Percentiles rank a stretch among this genome's conserved stretches.
phyloP scores from a whole-genome alignment of 371 early-diverging fungal genomes.

The Entomophthora muscae region DNA sequence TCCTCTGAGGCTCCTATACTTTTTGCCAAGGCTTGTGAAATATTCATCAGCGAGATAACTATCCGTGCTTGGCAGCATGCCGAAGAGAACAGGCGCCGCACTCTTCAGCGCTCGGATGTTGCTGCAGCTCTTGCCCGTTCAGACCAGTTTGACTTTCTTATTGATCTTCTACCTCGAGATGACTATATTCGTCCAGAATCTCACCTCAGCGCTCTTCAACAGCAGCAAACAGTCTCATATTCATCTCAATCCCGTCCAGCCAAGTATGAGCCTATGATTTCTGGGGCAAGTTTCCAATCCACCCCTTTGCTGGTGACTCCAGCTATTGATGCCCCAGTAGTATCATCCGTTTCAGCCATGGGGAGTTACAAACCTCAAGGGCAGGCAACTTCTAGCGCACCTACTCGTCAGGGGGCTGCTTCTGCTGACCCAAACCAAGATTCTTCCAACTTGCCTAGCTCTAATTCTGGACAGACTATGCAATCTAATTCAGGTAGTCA shows the following conservation, averaged over 20 bases:
- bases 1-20: slow-evolving; percentile 19
- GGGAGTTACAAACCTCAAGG: background rate
- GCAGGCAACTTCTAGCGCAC: background rate
- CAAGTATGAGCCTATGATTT: background rate
- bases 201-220: background rate
- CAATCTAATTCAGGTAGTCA: background rate
- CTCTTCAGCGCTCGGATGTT: slow-evolving; percentile 90
- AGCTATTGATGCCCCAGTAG: background rate
- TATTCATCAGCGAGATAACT: slow-evolving; percentile 81
- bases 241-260: background rate
- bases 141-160: slow-evolving; percentile 97
- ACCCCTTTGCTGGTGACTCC: background rate
- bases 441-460: background rate
- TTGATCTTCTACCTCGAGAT: slow-evolving; percentile 95
- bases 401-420: background rate
- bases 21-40: slow-evolving; percentile 52
- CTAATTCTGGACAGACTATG: background rate
- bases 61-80: slow-evolving; percentile 90
- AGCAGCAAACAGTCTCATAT: background rate
- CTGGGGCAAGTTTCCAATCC: background rate
- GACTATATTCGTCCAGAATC: slow-evolving; percentile 18
- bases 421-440: background rate
- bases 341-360: background rate
- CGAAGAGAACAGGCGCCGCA: slow-evolving; percentile 96
- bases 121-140: slow-evolving; percentile 85